phyloP scores from a whole-genome alignment of 257 asterid genomes.

The Striga asiatica region DNA sequence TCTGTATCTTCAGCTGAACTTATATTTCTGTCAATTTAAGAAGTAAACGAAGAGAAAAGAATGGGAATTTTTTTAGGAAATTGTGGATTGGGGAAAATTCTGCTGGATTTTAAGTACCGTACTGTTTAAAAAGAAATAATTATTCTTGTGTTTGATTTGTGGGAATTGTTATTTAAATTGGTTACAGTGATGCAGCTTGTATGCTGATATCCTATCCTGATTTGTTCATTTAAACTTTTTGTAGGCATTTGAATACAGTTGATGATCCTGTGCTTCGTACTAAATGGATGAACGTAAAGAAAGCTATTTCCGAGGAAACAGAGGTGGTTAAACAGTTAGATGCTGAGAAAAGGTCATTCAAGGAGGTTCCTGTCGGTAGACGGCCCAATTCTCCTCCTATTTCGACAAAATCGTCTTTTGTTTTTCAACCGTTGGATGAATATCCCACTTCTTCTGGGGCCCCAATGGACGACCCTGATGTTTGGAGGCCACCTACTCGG shows the following conservation, averaged over 20 bases:
- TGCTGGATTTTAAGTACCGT: no score
- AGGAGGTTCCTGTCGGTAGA: slow-evolving; percentile 65
- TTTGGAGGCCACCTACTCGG: slow-evolving; percentile 97
- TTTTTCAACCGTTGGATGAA: slow-evolving; percentile 89
- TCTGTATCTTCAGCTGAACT: no score
- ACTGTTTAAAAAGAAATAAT: no score
- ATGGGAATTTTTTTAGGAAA: no score
- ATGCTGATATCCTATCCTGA: slow-evolving; percentile 4
- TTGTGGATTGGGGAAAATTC: no score
- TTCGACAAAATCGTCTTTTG: slow-evolving; percentile 72
- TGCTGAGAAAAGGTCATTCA: slow-evolving; percentile 80
- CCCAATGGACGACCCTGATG: slow-evolving; percentile 94
- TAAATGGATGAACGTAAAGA: slow-evolving; percentile 92
- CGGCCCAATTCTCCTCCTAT: slow-evolving; percentile 88
- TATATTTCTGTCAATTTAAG: no score
- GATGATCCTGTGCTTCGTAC: slow-evolving; percentile 82
- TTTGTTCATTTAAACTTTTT: not conserved
- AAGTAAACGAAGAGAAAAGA: no score
- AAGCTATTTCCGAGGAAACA: slow-evolving; percentile 85
- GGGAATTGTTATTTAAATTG: not conserved
- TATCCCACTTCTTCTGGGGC: slow-evolving; percentile 80
- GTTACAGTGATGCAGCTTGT: not conserved
- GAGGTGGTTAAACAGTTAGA: slow-evolving; percentile 94
- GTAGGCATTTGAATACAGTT: slow-evolving; percentile 73
- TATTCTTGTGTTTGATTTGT: not conserved